Conservation (phyloP, 2,329 filamentous ascomycete species). For the Colletotrichum spaethianum region DNA sequence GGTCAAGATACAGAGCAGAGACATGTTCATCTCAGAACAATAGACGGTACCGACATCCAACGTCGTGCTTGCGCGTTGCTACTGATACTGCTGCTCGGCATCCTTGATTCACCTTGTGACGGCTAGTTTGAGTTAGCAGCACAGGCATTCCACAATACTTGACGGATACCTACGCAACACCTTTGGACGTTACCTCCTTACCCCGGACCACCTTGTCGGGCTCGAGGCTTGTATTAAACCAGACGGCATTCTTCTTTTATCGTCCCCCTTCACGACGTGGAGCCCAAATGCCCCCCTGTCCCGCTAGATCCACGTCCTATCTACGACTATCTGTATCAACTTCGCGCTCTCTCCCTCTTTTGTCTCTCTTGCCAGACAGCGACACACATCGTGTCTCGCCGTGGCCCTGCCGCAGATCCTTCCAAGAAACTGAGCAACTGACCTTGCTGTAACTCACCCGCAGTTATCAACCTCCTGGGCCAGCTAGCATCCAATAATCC, state of each 20-base stretch:
- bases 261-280: constrained; percentile 15
- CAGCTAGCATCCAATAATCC: background rate
- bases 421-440: background rate
- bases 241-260: constrained; percentile 11
- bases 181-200: constrained; percentile 4
- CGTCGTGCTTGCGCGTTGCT: background rate
- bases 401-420: background rate
- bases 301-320: constrained; percentile 8
- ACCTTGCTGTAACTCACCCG: background rate
- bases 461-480: background rate
- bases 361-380: background rate
- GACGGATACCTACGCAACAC: background rate
- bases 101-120: background rate
- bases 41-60: background rate
- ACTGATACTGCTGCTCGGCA: background rate
- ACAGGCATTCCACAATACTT: constrained; percentile 3
- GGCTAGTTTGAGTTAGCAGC: background rate
- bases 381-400: background rate
- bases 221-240: constrained; percentile 8
- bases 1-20: too few species aligned
- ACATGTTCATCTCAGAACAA: background rate
- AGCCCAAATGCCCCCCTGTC: constrained; percentile 9
- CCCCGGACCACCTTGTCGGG: constrained; percentile 7
- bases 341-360: background rate
- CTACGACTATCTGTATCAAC: constrained; percentile 13